Evolutionary conservation across 495 filamentous ascomycete genomes (phyloP).

Genomic region (Neurospora sp.): DNA sequence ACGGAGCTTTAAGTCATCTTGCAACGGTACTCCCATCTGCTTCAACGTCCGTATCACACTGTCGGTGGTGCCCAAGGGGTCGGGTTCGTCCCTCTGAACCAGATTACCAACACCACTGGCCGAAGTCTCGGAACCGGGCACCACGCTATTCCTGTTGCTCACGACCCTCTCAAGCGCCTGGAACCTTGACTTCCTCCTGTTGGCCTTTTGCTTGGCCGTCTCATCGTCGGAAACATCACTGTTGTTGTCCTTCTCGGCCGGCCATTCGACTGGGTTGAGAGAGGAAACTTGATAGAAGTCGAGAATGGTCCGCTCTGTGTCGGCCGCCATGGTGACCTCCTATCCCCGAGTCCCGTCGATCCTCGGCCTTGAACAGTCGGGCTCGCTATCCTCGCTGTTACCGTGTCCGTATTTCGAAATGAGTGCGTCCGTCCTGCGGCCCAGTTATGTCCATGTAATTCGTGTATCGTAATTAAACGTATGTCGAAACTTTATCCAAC

Average conservation of each 20-base stretch:
- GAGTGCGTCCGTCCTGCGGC: neutral
- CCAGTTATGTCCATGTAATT: neutral
- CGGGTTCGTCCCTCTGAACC: slow-evolving; percentile 80
- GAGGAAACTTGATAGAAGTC: slow-evolving; percentile 82
- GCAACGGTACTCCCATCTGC: slow-evolving; percentile 65
- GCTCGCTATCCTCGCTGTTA: neutral
- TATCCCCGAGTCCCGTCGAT: neutral
- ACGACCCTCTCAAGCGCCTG: slow-evolving; percentile 69
- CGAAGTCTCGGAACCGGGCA: slow-evolving; percentile 59
- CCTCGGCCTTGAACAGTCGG: neutral
- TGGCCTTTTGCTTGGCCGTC: slow-evolving; percentile 36
- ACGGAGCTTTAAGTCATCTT: slow-evolving; percentile 74
- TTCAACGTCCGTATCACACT: slow-evolving; percentile 77
- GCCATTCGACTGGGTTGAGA: slow-evolving; percentile 78
- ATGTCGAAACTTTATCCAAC: neutral
- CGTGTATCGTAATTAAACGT: neutral
- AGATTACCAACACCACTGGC: slow-evolving; percentile 60
- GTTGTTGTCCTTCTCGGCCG: slow-evolving; percentile 61
- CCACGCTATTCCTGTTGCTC: slow-evolving; percentile 52
- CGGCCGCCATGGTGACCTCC: slow-evolving; percentile 16
- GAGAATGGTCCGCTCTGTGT: slow-evolving; percentile 62
- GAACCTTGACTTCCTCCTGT: slow-evolving; percentile 66
- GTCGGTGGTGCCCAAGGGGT: slow-evolving; percentile 70
- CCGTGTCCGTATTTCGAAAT: neutral
- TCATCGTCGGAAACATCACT: slow-evolving; percentile 62